Base-by-base conservation (phyloP, 371 early-diverging fungal species). In the Dichotomocladium elegans region DNA sequence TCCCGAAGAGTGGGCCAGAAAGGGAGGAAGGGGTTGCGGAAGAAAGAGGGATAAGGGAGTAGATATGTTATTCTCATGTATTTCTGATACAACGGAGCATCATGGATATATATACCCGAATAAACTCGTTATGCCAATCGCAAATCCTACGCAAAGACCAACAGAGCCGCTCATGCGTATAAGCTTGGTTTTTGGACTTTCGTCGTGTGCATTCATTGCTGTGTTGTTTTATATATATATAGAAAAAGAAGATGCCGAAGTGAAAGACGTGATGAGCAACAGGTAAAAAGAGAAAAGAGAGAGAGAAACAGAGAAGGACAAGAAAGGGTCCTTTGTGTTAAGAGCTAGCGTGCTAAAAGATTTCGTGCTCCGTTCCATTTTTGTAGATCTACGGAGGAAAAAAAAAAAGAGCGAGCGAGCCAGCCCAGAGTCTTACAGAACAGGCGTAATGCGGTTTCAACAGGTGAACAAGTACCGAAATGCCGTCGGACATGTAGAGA, bases 391-490 rank as follows among this genome's bases (percentile, higher is more conserved):
- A n/a, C n/a, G n/a, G n/a, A n/a, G n/a, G n/a, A n/a, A n/a, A n/a
- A n/a, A n/a, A n/a, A n/a, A n/a, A n/a, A n/a, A n/a, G n/a, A n/a
- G n/a, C n/a, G n/a, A n/a, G n/a, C n/a, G n/a, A n/a, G n/a, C n/a
- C n/a, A n/a, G n/a, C n/a, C n/a, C n/a, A n/a, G n/a, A n/a, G n/a
- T n/a, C n/a, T n/a, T n/a, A n/a, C n/a, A n/a, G n/a, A n/a, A n/a
- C n/a, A n/a, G n/a, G n/a, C n/a, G n/a, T n/a, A n/a, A 37, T 37
- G 69, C 74, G 78, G n/a, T 70, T 81, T 41, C 77, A 69, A 40
- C 64, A 68, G 12, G 41, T 79, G 15, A 80, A 72, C 69, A 85
- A 81, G 63, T 89, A 82, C 64, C 66, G 89, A 44, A 85, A 87
- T 57, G 74, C 80, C 3, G 72, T 77, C 19, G 81, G 82, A 24